Conservation (phyloP, 108 stramenopile genomes). For the Asterionellopsis glacialis region DNA sequence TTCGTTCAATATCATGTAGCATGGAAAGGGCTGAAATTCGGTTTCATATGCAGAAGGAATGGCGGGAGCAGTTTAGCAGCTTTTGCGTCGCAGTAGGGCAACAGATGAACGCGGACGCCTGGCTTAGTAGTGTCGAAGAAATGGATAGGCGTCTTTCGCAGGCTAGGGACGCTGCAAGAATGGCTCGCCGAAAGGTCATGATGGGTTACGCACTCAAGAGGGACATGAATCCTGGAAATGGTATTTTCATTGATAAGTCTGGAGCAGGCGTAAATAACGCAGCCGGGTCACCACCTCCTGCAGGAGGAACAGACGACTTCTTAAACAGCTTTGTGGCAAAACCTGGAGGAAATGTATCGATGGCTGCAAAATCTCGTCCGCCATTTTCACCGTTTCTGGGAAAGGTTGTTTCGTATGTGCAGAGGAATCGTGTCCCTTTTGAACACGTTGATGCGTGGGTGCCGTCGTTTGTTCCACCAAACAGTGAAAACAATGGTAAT, state of each 20-base stretch:
- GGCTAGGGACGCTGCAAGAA: slow-evolving; percentile 69
- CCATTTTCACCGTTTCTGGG: slow-evolving; percentile 76
- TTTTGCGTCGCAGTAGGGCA: slow-evolving; percentile 63
- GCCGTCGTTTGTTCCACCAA: slow-evolving; percentile 73
- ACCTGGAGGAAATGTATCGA: not conserved
- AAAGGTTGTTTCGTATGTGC: slow-evolving; percentile 58
- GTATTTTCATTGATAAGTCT: slow-evolving; percentile 68
- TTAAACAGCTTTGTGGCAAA: not conserved
- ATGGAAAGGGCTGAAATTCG: slow-evolving; percentile 71
- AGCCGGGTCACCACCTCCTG: not conserved
- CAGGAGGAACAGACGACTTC: not conserved
- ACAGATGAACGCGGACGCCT: slow-evolving; percentile 62
- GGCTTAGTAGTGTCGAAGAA: slow-evolving; percentile 78
- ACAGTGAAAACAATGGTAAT: slow-evolving; percentile 9
- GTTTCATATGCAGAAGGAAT: slow-evolving; percentile 83
- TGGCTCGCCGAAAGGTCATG: slow-evolving; percentile 74
- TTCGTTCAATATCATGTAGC: slow-evolving; percentile 48
- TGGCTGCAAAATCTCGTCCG: slow-evolving; percentile 19
- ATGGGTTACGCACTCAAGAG: slow-evolving; percentile 69
- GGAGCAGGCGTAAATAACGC: not conserved
- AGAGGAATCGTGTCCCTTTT: slow-evolving; percentile 74
- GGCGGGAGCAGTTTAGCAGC: slow-evolving; percentile 70
- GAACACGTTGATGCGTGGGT: slow-evolving; percentile 88
- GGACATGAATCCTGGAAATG: slow-evolving; percentile 64
- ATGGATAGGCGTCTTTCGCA: slow-evolving; percentile 69